Evolutionary conservation across 257 asterid genomes (phyloP).

Genomic region (Capsicum rhomboideum): DNA sequence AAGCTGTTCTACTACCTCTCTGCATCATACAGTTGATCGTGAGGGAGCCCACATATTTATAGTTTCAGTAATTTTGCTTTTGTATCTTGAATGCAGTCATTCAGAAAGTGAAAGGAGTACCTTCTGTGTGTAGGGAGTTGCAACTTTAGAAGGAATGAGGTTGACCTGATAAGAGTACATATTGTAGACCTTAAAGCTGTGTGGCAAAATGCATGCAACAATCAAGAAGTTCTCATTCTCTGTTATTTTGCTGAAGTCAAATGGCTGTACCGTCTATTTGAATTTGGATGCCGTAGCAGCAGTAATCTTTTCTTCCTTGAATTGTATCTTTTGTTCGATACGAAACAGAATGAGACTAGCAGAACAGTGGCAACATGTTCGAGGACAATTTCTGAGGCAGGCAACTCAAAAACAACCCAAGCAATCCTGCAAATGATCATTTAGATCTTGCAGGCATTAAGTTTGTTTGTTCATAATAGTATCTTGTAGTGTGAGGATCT

Average conservation of each 20-base stretch:
- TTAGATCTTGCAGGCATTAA: neutral
- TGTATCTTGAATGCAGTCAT: neutral
- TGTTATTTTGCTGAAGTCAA: neutral
- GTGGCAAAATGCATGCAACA: neutral
- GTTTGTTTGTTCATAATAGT: neutral
- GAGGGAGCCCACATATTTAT: neutral
- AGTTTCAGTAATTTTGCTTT: neutral
- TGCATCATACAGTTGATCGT: neutral
- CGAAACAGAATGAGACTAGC: constrained; percentile 58
- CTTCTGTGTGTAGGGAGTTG: neutral
- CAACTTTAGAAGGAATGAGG: neutral
- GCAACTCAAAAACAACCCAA: constrained; percentile 31
- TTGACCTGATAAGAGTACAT: neutral
- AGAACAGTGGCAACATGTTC: constrained; percentile 54
- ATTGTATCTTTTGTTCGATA: constrained; percentile 33
- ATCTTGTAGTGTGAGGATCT: neutral
- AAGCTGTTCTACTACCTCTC: neutral
- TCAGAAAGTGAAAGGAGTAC: neutral
- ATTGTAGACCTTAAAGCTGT: neutral
- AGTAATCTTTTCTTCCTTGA: neutral
- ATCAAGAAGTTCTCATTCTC: neutral
- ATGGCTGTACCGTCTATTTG: neutral
- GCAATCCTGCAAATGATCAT: constrained; percentile 17
- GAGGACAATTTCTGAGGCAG: constrained; percentile 55
- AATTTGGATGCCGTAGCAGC: neutral